A percentile compares a stretch with the other conserved stretches of the same genome.
These are phyloP conservation scores for Penicillium subrubescens DNA, from an alignment of 495 filamentous ascomycete species.

Conservation along the genomic window DNA sequence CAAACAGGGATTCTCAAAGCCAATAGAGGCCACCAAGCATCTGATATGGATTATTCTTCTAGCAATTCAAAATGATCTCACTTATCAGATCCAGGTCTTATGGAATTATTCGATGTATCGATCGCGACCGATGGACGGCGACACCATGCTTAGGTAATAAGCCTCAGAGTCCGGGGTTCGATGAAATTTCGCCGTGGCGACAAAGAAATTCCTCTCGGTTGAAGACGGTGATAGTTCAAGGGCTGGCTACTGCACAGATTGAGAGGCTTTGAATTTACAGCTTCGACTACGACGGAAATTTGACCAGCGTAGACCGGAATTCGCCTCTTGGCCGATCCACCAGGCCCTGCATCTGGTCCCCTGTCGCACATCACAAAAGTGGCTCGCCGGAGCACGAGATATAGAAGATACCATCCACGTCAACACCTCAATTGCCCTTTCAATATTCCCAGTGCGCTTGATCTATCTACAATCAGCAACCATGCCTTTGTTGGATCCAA, in stretches of 20 bases:
- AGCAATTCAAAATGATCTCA: background rate
- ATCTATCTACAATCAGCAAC: background rate
- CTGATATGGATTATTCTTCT: too few species aligned
- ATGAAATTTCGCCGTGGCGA: slow-evolving; percentile 30
- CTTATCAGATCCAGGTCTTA: background rate
- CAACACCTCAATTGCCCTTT: background rate
- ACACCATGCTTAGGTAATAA: slow-evolving; percentile 28
- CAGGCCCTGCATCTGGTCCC: slow-evolving; percentile 5
- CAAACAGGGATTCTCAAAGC: too few species aligned
- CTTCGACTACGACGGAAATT: background rate
- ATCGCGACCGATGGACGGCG: slow-evolving; percentile 1
- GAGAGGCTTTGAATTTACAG: background rate
- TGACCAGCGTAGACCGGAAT: background rate
- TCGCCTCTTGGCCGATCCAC: background rate
- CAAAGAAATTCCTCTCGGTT: slow-evolving; percentile 6
- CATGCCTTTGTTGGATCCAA: slow-evolving; percentile 30
- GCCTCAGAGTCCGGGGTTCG: slow-evolving; percentile 12
- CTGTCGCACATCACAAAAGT: slow-evolving; percentile 4
- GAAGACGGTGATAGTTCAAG: slow-evolving; percentile 1
- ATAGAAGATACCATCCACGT: slow-evolving; percentile 2
- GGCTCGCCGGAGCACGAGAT: slow-evolving; percentile 1
- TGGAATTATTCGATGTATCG: background rate
- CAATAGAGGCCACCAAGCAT: too few species aligned
- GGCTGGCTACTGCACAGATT: background rate
- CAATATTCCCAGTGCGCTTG: background rate